These are phyloP conservation scores for Verticillium alfalfae DNA, from an alignment of 2,329 filamentous ascomycete species.

Conservation along the genomic window DNA sequence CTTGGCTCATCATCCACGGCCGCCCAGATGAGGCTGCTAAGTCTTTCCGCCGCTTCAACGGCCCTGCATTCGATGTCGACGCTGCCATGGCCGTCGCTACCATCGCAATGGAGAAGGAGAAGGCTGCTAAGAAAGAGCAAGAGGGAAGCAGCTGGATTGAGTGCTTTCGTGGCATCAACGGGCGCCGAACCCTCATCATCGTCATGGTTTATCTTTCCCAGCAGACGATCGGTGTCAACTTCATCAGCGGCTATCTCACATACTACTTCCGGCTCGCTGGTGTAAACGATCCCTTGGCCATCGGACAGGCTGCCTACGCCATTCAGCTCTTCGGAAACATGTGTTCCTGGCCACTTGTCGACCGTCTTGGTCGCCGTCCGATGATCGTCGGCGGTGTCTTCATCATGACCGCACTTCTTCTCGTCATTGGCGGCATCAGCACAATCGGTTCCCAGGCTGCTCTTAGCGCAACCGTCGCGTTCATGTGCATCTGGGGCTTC, in stretches of 20 bases:
- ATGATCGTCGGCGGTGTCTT: conserved; percentile 20
- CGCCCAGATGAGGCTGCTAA: conserved; percentile 12
- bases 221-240: conserved; percentile 22
- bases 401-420: conserved; percentile 18
- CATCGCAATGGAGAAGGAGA: conserved; percentile 15
- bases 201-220: conserved; percentile 23
- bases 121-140: conserved; percentile 15
- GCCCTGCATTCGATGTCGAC: conserved; percentile 17
- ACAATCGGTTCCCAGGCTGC: conserved; percentile 15
- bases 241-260: conserved; percentile 21
- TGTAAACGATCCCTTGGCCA: conserved; percentile 18
- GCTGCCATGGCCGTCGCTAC: conserved; percentile 13
- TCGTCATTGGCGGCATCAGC: conserved; percentile 23
- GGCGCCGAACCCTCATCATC: conserved; percentile 20
- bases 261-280: conserved; percentile 21
- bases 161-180: conserved; percentile 20
- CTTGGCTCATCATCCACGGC: conserved; percentile 14
- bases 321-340: conserved; percentile 23
- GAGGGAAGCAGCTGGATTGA: conserved; percentile 16
- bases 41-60: conserved; percentile 17
- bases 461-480: conserved; percentile 17
- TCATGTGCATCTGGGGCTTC: conserved; percentile 21
- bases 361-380: conserved; percentile 20
- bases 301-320: conserved; percentile 20
- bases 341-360: conserved; percentile 21